phyloP scores from a whole-genome alignment of 192 early-diverging fungal species.

The Geranomyces variabilis region DNA sequence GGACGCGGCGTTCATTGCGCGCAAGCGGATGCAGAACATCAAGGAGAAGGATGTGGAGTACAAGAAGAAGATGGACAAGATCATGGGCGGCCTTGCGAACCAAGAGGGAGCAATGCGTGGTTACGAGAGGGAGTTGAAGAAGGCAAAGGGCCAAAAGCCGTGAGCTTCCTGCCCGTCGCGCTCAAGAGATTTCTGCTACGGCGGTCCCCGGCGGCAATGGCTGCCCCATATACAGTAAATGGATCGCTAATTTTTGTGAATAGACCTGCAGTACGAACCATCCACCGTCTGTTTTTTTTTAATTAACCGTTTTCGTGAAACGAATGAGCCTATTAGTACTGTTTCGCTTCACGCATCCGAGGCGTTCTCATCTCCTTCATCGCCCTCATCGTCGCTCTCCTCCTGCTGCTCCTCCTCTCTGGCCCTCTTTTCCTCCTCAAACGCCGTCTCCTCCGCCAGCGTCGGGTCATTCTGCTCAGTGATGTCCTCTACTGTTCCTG shows the following conservation, averaged over 20 bases:
- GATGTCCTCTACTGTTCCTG: constrained; percentile 37
- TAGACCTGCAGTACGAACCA: too few relatives aligned
- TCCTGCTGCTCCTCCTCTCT: constrained; percentile 60
- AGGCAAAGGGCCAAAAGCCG: constrained; percentile 40
- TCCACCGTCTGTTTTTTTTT: too few relatives aligned
- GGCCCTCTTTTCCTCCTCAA: constrained; percentile 53
- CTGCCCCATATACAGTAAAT: too few relatives aligned
- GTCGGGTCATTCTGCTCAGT: constrained; percentile 62
- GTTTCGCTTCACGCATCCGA: constrained; percentile 19
- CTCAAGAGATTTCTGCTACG: too few relatives aligned
- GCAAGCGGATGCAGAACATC: constrained; percentile 66
- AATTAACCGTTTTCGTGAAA: too few relatives aligned
- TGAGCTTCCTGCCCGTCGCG: too few relatives aligned
- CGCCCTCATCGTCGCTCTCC: constrained; percentile 52
- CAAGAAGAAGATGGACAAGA: constrained; percentile 86
- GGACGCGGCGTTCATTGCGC: constrained; percentile 86
- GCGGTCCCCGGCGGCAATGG: too few relatives aligned
- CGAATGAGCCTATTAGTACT: too few relatives aligned
- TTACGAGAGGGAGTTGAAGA: constrained; percentile 49
- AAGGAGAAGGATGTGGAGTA: constrained; percentile 83
- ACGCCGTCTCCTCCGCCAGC: constrained; percentile 58
- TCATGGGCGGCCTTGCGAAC: constrained; percentile 81
- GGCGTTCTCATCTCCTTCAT: constrained; percentile 32
- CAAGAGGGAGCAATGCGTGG: constrained; percentile 72
- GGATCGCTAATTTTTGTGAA: too few relatives aligned